Evolutionary conservation across 768 basidiomycete species (phyloP), one percentile per base, ranked within the genome.

Genomic region (Pleurotus salmoneostramineus): DNA sequence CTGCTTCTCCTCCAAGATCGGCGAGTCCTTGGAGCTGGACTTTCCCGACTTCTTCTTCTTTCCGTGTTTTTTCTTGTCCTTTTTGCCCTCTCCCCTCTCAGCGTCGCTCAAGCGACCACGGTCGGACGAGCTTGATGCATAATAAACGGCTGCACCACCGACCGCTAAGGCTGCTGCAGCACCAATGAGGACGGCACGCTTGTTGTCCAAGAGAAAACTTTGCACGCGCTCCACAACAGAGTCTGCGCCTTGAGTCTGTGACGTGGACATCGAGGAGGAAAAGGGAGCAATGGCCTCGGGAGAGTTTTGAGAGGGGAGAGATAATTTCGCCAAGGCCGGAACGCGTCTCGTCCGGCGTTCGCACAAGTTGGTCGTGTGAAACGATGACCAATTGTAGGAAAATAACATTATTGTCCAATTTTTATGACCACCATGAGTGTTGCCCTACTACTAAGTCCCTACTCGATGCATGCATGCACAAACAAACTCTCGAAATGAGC

Each of bases 131-230:
- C 83, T 77, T 12, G 85, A 82, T 40, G 83, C 83, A 73, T 88
- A 89, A 70, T 92, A 94, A 33, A 86, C 90, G 37, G 83, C 85
- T 32, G 88, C 89, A 47, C 88, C 87, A 32, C 84, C 43, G n/a
- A 87, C 90, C 62, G 87, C 71, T 37, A 82, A 79, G 14, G 86
- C 89, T 0, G 86, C 88, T 0, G 87, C 89, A 2, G 89, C 79
- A 3, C 89, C 84, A 62, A 94, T 74, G 43, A 91, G 68, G 17
- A 93, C 69, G n/a, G 81, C 83, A 58, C 85, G 84, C 76, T 84
- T 91, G 75, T 96, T 84, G 64, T 94, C 91, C 0, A 83, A 76
- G 61, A 93, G 78, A 65, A 90, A 88, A 64, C 75, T 71, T 45
- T 87, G 83, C 10, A 88, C 74, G 66, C 89, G 87, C 63, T 88